Evolutionary conservation across 2,329 filamentous ascomycete genomes (phyloP).

Genomic region (Clarireedia homoeocarpa): DNA sequence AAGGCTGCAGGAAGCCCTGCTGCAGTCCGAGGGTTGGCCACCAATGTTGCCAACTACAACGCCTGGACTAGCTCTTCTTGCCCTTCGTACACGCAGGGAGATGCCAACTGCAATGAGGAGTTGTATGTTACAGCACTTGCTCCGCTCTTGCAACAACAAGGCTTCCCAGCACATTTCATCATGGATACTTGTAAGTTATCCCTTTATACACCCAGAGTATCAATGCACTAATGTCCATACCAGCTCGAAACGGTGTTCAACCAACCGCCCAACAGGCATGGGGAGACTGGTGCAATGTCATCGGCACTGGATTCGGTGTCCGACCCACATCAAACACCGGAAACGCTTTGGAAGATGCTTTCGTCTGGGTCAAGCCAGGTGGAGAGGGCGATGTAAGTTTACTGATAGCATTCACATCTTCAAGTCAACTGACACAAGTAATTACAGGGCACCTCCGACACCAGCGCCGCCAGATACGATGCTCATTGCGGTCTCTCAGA

Average conservation of each 20-base stretch:
- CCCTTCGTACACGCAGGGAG: slow-evolving; percentile 34
- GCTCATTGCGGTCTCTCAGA: slow-evolving; percentile 41
- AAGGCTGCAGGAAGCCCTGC: slow-evolving; percentile 38
- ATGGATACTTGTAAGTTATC: slow-evolving; percentile 39
- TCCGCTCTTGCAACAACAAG: slow-evolving; percentile 38
- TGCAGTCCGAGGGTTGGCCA: slow-evolving; percentile 44
- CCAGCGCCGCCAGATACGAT: slow-evolving; percentile 40
- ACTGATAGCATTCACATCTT: too few species aligned
- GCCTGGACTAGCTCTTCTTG: slow-evolving; percentile 39
- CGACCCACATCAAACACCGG: slow-evolving; percentile 57
- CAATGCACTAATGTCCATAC: slow-evolving; percentile 1
- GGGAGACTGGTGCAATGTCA: slow-evolving; percentile 64
- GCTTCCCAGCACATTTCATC: slow-evolving; percentile 48
- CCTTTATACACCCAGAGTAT: neutral
- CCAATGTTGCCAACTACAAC: slow-evolving; percentile 54
- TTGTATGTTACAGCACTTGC: slow-evolving; percentile 43
- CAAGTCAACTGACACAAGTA: neutral
- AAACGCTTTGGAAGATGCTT: slow-evolving; percentile 51
- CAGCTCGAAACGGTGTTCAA: slow-evolving; percentile 54
- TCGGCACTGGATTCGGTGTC: slow-evolving; percentile 54
- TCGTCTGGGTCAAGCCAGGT: slow-evolving; percentile 66
- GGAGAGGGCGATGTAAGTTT: slow-evolving; percentile 35
- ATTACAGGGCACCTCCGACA: slow-evolving; percentile 32
- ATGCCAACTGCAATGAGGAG: slow-evolving; percentile 45
- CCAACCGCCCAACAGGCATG: slow-evolving; percentile 46